These are phyloP conservation scores for Pseudopyricularia javanii DNA, from an alignment of 2,329 filamentous ascomycete genomes.

Conservation along the genomic window DNA sequence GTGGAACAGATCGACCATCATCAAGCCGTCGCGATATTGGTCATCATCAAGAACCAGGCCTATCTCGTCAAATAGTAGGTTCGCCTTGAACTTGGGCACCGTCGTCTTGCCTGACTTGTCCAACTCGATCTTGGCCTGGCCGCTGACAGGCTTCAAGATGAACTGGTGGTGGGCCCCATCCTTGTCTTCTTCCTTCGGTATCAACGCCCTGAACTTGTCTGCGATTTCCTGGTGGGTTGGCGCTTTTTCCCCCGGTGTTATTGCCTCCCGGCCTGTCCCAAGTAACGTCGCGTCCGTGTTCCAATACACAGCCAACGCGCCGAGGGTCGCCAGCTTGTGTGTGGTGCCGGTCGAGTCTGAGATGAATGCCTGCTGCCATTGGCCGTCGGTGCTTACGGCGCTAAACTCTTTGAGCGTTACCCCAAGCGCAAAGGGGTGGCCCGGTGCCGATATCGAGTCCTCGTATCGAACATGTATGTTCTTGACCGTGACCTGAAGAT, in stretches of 20 bases:
- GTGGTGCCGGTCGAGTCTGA: slow-evolving; percentile 73
- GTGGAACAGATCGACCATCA: slow-evolving; percentile 98
- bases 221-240: slow-evolving; percentile 68
- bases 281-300: slow-evolving; percentile 84
- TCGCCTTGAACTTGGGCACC: slow-evolving; percentile 78
- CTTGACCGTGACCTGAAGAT: slow-evolving; percentile 93
- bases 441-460: slow-evolving; percentile 88
- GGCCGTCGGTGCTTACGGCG: slow-evolving; percentile 85
- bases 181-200: slow-evolving; percentile 52
- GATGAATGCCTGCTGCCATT: slow-evolving; percentile 95
- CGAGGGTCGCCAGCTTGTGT: slow-evolving; percentile 86
- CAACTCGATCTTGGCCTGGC: slow-evolving; percentile 85
- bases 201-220: slow-evolving; percentile 63
- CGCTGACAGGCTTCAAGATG: slow-evolving; percentile 90
- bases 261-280: slow-evolving; percentile 65
- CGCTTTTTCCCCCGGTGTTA: slow-evolving; percentile 43
- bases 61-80: slow-evolving; percentile 89
- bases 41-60: slow-evolving; percentile 95
- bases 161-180: slow-evolving; percentile 58
- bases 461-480: slow-evolving; percentile 98
- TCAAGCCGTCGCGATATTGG: slow-evolving; percentile 91
- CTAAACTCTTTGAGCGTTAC: slow-evolving; percentile 93
- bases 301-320: slow-evolving; percentile 91
- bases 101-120: slow-evolving; percentile 80
- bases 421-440: slow-evolving; percentile 88